A percentile compares a stretch with the other conserved stretches of the same genome.
Evolutionary conservation across 2,329 filamentous ascomycete species (phyloP).

Genomic region (Ramularia endophylla): DNA sequence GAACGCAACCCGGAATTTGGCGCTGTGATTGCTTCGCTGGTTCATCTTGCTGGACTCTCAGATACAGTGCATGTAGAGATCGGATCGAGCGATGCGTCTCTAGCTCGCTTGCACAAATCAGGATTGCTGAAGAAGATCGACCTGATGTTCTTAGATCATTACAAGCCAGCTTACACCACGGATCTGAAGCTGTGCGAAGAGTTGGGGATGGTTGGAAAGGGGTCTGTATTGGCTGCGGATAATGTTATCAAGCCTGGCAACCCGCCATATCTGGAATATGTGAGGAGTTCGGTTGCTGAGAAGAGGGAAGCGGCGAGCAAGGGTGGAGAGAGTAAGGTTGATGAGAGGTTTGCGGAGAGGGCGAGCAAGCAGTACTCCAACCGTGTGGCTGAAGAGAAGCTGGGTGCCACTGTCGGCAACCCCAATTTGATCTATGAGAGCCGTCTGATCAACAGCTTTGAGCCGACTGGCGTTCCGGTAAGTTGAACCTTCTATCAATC

Average conservation of each 20-base stretch:
- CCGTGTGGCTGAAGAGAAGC: slow-evolving; percentile 41
- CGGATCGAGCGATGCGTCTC: slow-evolving; percentile 60
- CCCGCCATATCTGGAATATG: slow-evolving; percentile 64
- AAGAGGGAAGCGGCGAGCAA: slow-evolving; percentile 44
- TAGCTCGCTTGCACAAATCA: slow-evolving; percentile 53
- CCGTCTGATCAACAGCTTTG: slow-evolving; percentile 57
- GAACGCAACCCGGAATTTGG: slow-evolving; percentile 71
- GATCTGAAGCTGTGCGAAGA: slow-evolving; percentile 75
- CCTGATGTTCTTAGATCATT: slow-evolving; percentile 73
- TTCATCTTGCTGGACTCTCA: slow-evolving; percentile 67
- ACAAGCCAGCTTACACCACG: slow-evolving; percentile 67
- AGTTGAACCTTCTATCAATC: slow-evolving; percentile 28
- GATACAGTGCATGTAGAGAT: slow-evolving; percentile 65
- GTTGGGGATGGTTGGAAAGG: slow-evolving; percentile 56
- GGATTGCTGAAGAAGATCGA: slow-evolving; percentile 57
- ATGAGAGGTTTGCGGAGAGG: slow-evolving; percentile 39
- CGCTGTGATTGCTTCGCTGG: slow-evolving; percentile 61
- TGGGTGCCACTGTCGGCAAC: slow-evolving; percentile 47
- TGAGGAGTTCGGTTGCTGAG: slow-evolving; percentile 57
- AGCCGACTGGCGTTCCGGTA: slow-evolving; percentile 61
- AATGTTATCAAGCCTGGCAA: slow-evolving; percentile 69
- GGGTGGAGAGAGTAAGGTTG: slow-evolving; percentile 23
- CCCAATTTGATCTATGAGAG: slow-evolving; percentile 63
- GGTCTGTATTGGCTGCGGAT: slow-evolving; percentile 60
- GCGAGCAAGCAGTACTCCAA: slow-evolving; percentile 45